Conservation (phyloP, 768 basidiomycete species). For the Lepiota venenata region DNA sequence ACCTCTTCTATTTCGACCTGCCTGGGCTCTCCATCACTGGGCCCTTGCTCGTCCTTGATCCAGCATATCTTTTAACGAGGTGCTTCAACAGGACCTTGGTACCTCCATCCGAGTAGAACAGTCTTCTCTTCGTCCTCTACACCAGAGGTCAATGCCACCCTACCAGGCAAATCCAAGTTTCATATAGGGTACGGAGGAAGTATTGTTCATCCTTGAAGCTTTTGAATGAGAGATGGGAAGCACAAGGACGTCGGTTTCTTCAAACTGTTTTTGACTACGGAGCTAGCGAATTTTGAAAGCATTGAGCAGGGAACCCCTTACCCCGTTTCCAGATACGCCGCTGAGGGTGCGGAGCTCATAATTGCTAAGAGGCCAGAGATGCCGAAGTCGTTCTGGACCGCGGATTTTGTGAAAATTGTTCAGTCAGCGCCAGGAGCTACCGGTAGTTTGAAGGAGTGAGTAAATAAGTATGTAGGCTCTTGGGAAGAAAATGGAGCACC, state of each 20-base stretch:
- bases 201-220: constrained; percentile 28
- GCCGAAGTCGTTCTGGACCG: no score
- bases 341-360: background rate
- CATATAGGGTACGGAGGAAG: constrained; percentile 39
- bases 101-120: constrained; percentile 24
- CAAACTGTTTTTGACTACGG: constrained; percentile 40
- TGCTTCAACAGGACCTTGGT: constrained; percentile 14
- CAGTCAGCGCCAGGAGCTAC: no score
- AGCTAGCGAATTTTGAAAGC: constrained; percentile 28
- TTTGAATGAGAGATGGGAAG: constrained; percentile 26
- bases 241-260: constrained; percentile 38
- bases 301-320: constrained; percentile 23
- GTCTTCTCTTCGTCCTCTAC: constrained; percentile 8
- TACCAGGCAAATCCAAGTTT: constrained; percentile 21
- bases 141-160: constrained; percentile 21
- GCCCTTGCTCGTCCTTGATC: constrained; percentile 1
- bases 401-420: no score
- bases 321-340: background rate
- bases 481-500: no score
- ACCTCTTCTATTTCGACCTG: constrained; percentile 41
- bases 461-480: no score
- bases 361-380: no score
- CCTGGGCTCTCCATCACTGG: constrained; percentile 31
- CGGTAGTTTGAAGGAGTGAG: no score
- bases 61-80: no score